A percentile compares a stretch with the other conserved stretches of the same genome.
Evolutionary conservation across 2,329 filamentous ascomycete species (phyloP).

Genomic region (Fusarium protoensiforme): DNA sequence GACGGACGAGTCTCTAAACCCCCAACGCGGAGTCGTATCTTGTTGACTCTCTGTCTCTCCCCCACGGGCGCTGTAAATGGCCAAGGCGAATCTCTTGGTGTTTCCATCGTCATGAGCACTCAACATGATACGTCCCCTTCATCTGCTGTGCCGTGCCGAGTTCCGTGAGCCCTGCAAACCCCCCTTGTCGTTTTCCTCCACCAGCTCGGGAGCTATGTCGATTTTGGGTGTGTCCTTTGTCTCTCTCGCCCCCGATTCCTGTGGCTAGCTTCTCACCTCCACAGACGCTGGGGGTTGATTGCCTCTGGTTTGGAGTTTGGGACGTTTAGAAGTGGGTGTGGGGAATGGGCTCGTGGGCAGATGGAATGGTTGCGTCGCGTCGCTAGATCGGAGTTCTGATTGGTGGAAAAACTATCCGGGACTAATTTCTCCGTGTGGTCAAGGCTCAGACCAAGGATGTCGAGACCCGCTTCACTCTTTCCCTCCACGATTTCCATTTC

Average conservation of each 20-base stretch:
- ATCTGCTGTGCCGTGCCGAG: slow-evolving; percentile 34
- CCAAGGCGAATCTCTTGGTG: neutral
- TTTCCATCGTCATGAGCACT: neutral
- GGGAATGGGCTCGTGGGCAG: slow-evolving; percentile 28
- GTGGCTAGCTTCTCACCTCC: neutral
- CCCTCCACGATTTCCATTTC: slow-evolving; percentile 27
- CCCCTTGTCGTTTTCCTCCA: slow-evolving; percentile 26
- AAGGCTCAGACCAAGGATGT: neutral
- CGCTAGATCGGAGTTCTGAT: neutral
- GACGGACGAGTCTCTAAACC: neutral
- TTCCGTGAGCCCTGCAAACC: slow-evolving; percentile 28
- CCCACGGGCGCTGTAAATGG: slow-evolving; percentile 16
- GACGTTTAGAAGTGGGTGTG: slow-evolving; percentile 6
- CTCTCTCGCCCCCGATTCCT: slow-evolving; percentile 1
- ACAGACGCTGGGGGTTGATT: slow-evolving; percentile 11
- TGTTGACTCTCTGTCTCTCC: neutral
- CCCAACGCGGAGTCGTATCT: slow-evolving; percentile 20
- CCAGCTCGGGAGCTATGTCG: slow-evolving; percentile 31
- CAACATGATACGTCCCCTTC: neutral
- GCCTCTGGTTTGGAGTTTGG: neutral
- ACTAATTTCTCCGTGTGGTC: slow-evolving; percentile 20
- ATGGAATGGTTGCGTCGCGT: neutral
- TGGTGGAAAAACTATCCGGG: slow-evolving; percentile 17
- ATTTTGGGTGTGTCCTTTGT: slow-evolving; percentile 22
- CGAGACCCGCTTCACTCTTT: neutral